Percentiles rank a stretch among this genome's conserved stretches.
Evolutionary conservation across 768 basidiomycete species (phyloP).

Genomic region (Trametes cingulata): DNA sequence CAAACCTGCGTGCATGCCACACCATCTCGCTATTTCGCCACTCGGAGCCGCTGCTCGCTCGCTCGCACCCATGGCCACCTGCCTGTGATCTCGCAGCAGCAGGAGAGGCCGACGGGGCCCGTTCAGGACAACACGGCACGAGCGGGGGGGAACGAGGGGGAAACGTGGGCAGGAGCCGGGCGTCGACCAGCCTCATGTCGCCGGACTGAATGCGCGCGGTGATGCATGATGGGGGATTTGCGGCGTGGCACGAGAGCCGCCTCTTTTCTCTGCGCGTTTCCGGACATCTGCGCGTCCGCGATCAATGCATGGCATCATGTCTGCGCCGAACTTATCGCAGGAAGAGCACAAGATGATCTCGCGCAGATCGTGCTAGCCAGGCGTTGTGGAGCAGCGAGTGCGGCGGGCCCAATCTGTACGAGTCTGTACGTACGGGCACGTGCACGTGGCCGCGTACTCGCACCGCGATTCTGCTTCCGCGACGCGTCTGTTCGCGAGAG

Average conservation of each 20-base stretch:
- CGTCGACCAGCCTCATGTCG: constrained; percentile 18
- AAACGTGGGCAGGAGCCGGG: constrained; percentile 7
- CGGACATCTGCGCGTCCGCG: neutral
- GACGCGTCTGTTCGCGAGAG: constrained; percentile 4
- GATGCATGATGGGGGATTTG: constrained; percentile 8
- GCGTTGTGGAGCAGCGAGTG: constrained; percentile 15
- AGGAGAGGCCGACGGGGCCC: neutral
- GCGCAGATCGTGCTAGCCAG: neutral
- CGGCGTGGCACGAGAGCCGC: constrained; percentile 23
- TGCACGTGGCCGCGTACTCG: constrained; percentile 1
- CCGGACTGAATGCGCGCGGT: neutral
- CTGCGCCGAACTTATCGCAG: neutral
- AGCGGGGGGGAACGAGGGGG: neutral
- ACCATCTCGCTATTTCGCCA: too few species aligned
- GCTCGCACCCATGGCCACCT: neutral
- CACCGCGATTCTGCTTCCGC: neutral
- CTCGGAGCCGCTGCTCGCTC: neutral
- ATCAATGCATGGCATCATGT: neutral
- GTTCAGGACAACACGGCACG: constrained; percentile 5
- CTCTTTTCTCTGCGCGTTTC: neutral
- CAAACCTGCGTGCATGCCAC: neutral
- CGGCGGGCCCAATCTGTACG: too few species aligned
- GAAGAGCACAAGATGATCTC: neutral
- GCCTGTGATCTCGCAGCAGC: neutral
- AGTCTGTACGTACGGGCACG: neutral